Base-by-base conservation (phyloP, 495 filamentous ascomycete species). In the Lasiosphaeriaceae sp. region DNA sequence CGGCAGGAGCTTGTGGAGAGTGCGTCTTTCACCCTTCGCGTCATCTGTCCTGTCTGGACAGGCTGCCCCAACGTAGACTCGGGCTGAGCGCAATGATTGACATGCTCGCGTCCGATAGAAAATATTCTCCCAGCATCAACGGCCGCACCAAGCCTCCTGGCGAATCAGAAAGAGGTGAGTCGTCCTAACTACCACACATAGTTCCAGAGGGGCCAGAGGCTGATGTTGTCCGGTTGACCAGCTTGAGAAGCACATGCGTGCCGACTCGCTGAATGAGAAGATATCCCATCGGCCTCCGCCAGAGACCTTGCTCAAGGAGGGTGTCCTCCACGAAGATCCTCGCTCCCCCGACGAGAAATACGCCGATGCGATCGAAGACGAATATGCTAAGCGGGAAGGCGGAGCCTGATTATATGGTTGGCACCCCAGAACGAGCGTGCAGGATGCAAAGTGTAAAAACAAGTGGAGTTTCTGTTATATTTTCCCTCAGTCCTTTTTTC, bases 1-100 rank as follows among this genome's bases (percentile, higher is more conserved):
- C 77, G 83, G 43, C 77, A 91, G 65, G 90, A 96, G 57, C 84
- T 96, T 50, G 90, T 96, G 51, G 88, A 92, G 63, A 87, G 89
- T 92, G 80, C 31, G 82, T 67, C 19, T 49, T 54, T 59, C 37
- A 47, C 47, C 43, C 44, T 55, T 50, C n/a, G 52, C 49, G 19
- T 48, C 35, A 34, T 46, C 22, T 4, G 26, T 31, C 9, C 9
- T 31, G 9, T 9, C 26, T 31, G 26, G 26, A 31, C 9, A n/a
- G n/a, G n/a, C n/a, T n/a, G n/a, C n/a, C n/a, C n/a, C n/a, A n/a
- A n/a, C n/a, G n/a, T n/a, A n/a, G n/a, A n/a, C n/a, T n/a, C n/a
- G n/a, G 46, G 20, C 8, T 2, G 39, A 14, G 23, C 2, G 6
- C 1, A 22, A 35, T 17, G 17, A 54, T 58, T 66, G 54, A 68